Evolutionary conservation across 306 rosid genomes (phyloP), one percentile per base, ranked within the genome.

Genomic region (Lagenaria siceraria): DNA sequence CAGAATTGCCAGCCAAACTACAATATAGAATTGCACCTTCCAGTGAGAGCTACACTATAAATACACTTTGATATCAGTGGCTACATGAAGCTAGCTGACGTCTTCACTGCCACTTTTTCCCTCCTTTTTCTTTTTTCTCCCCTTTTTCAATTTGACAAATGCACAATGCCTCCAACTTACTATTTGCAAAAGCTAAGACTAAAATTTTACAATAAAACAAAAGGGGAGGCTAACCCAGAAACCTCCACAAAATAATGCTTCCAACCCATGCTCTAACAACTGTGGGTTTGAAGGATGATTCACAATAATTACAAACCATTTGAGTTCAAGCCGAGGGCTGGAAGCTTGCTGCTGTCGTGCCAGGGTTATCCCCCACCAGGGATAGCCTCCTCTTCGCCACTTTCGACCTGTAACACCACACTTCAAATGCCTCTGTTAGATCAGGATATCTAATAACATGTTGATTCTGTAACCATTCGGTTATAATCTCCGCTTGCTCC

Each of bases 351-450:
- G 22, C 11, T 1, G 56, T 13, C 14, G 75, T 22, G 78, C 81
- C 86, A 75, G 80, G 87, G 66, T 84, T 88, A 78, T 83, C 88
- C 70, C 83, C 88, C 55, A 85, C 56, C 62, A 85, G 53, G 6
- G 96, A 87, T 42, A 95, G 79, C 81, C 98, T 90, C 81, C 98
- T 85, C 81, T 82, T 89, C 15, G 97, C 88, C 81, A 89, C 96
- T 85, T 92, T 95, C 77, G 97, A 85, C 78, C 97, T 83, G 72
- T 87, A 90, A 83, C 96, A 92, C 98, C 99, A 95, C 38, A 89
- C 91, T 81, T 92, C 97, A 63, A 95, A 95, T 42, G 97, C 97
- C 83, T 92, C 97, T 0, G 96, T 87, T 76, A 95, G 85, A 86
- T 95, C 97, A 8, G 97, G 99, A 80, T 90, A 95, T 76, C 80